These are phyloP conservation scores for Heritiera fomes DNA, from an alignment of 345 rosid species.

Conservation along the genomic window DNA sequence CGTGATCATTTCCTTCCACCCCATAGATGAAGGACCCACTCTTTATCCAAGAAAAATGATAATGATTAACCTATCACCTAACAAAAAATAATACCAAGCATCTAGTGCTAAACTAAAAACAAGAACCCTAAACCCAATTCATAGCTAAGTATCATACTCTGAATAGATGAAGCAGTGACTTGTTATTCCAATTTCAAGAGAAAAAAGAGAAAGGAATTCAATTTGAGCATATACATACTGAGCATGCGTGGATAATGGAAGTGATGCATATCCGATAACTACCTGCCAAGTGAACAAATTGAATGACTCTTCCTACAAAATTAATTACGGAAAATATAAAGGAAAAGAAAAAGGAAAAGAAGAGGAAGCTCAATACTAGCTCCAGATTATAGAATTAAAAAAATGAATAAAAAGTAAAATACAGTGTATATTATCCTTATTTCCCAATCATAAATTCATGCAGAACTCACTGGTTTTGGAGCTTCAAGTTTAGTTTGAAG, in stretches of 20 bases:
- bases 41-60: constrained; percentile 3
- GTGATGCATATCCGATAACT: constrained; percentile 88
- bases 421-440: neutral
- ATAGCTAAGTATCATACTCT: neutral
- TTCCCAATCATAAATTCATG: constrained; percentile 15
- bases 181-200: constrained; percentile 10
- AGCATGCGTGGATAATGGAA: constrained; percentile 85
- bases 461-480: constrained; percentile 84
- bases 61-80: neutral
- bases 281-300: constrained; percentile 53
- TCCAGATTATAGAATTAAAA: neutral
- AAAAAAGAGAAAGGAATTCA: neutral
- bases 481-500: constrained; percentile 98
- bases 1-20: neutral
- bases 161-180: neutral
- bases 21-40: neutral
- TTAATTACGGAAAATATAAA: constrained; percentile 19
- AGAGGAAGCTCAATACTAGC: neutral
- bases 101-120: neutral
- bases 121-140: neutral
- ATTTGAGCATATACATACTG: constrained; percentile 61
- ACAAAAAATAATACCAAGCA: neutral
- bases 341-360: neutral
- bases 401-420: neutral
- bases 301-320: constrained; percentile 9